These are phyloP conservation scores for Hyphopichia homilentoma DNA, from an alignment of 805 yeast species.

Conservation along the genomic window DNA sequence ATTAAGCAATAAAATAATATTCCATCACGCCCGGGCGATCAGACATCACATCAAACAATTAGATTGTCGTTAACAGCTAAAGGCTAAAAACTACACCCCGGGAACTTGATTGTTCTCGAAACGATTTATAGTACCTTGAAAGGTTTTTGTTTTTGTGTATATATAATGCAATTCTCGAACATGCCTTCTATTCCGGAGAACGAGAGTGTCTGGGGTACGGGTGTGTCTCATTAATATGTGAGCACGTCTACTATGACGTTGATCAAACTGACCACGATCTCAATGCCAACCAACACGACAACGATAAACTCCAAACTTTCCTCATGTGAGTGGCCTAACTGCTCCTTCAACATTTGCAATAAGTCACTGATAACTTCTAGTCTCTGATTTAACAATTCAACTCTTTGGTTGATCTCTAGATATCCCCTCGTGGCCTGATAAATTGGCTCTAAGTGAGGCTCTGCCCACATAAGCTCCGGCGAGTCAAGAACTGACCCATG, in stretches of 20 bases:
- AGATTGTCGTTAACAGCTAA: too few species aligned
- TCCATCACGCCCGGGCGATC: too few species aligned
- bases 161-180: too few species aligned
- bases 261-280: constrained; percentile 81
- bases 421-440: constrained; percentile 97
- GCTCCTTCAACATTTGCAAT: constrained; percentile 94
- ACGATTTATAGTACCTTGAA: too few species aligned
- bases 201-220: too few species aligned
- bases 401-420: constrained; percentile 91
- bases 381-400: constrained; percentile 82
- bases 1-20: too few species aligned
- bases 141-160: too few species aligned
- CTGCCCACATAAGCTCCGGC: constrained; percentile 99
- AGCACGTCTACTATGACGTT: constrained; percentile 66
- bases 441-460: constrained; percentile 95
- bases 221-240: constrained; percentile 21
- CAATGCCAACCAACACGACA: constrained; percentile 85
- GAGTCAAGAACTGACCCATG: constrained; percentile 91
- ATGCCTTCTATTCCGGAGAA: too few species aligned
- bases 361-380: constrained; percentile 91
- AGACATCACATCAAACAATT: too few species aligned
- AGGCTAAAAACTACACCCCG: too few species aligned
- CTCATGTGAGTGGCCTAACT: constrained; percentile 88
- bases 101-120: too few species aligned
- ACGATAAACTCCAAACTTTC: constrained; percentile 91